Base-by-base conservation (phyloP, 2,329 filamentous ascomycete genomes). In the Pseudopyrenochaeta lycopersici region DNA sequence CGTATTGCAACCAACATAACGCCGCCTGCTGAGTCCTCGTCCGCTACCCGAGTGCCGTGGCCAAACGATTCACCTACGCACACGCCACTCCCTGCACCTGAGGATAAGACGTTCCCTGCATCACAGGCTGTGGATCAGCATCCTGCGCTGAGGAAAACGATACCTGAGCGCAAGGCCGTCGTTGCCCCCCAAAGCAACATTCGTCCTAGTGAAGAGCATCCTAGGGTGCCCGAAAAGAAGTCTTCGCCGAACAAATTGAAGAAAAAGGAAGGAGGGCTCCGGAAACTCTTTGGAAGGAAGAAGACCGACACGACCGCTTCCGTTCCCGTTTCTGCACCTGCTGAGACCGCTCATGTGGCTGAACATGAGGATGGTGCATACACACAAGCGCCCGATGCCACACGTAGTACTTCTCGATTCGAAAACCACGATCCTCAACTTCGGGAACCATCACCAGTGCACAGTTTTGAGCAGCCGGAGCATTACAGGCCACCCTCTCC, bases 271-370 rank as follows among this genome's bases (percentile, higher is more conserved):
- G 67, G 72, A 42, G 76, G 76, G 1, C 74, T 78, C 60, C 72
- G 74, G 49, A 77, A 76, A 61, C 52, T 78, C 1, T 78, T 77
- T 44, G 72, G 71, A 4, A 74, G 72, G 58, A 77, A 77, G 56
- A 76, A 75, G 60, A 62, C 60, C 2, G 70, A 74, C 9, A 52
- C 54, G 1, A 30, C 56, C 10, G 47, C 53, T 14, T 32, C 66
- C 14, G 53, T 49, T 20, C 50, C 58, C 23, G 51, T 51, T 12
- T 14, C 64, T 30, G 49, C 49, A 15, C n/a, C 65, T 33, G 39
- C 46, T 20, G 58, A 49, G 27, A 38, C 60, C n/a, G 49, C 55
- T 21, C 56, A 59, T 38, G 14, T 46, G 15, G 51, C 51, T 20
- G 59, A 59, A 29, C 49, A 62, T 12, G 64, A 64, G 31, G 62